Evolutionary conservation across 768 basidiomycete genomes (phyloP), one percentile per base, ranked within the genome.

Genomic region (Collybiopsis luxurians): DNA sequence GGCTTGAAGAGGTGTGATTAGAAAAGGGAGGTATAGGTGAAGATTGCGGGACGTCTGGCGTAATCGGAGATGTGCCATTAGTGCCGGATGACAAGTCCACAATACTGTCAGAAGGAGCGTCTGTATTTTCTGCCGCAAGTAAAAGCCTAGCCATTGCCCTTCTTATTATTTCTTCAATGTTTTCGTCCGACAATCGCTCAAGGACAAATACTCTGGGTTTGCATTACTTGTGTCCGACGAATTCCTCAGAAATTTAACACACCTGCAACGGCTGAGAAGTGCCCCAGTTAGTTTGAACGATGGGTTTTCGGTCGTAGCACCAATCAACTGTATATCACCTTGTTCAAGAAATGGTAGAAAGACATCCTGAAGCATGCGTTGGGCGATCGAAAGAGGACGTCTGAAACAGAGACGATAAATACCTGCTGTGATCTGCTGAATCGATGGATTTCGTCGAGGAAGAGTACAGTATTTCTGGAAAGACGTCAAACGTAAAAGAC

Each of bases 251-350:
- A 21, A 12, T 4, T 4, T 47, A n/a, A 71, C 81, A 64, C 60
- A 87, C 89, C 89, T 80, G 70, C 90, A 92, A 43, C 90, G 83
- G 65, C 86, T 87, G 28, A 92, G 71, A 27, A 92, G 74, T 11
- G 90, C 85, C 30, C 83, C 78, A 17, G 85, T 89, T 30, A 92
- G 68, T 61, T 88, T 90, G 74, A 95, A 95, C 0, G 89, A 91
- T 1, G 92, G 92, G 60, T 95, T 95, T 69, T 95, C 92, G 0
- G 92, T 94, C 2, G 92, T 95, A 0, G 92, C 90, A 26, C 90
- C 90, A 63, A 92, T 81, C 27, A 92, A 72, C 82, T 87, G 36
- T 15, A 36, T 82, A 59, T 80, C 79, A 1, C 92, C 92, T 57
- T 80, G 84, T 65, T 95, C 92, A 11, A 94, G 77, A 60, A 81